Percentiles rank a stretch among this genome's conserved stretches.
Evolutionary conservation across 306 rosid genomes (phyloP).

Genomic region (Casuarina equisetifolia): DNA sequence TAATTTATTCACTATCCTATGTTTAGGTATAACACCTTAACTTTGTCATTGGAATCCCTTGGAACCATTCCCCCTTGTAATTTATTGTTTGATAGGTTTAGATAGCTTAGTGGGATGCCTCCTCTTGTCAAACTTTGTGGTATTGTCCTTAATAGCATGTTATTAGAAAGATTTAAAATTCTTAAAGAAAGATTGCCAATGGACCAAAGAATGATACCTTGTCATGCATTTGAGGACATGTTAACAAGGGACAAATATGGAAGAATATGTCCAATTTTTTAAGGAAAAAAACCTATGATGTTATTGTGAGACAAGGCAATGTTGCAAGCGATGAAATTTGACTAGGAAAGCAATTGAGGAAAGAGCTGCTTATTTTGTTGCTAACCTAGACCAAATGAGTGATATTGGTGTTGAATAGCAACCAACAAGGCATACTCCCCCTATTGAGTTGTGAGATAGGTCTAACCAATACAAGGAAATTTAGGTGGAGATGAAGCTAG

Average conservation of each 20-base stretch:
- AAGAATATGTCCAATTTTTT: background rate
- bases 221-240: slow-evolving; percentile 1
- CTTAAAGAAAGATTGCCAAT: background rate
- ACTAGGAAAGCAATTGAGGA: background rate
- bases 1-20: too few species aligned
- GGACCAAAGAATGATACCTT: background rate
- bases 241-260: background rate
- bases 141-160: background rate
- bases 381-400: background rate
- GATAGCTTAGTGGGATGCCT: too few species aligned
- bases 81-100: too few species aligned
- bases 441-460: background rate
- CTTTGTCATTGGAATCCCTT: too few species aligned
- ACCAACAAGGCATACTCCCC: background rate
- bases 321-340: background rate
- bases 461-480: background rate
- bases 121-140: too few species aligned
- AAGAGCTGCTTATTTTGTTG: background rate
- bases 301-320: background rate
- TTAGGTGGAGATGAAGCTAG: background rate
- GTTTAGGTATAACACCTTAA: too few species aligned
- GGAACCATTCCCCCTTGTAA: too few species aligned
- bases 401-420: background rate
- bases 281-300: background rate
- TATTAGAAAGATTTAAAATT: background rate